phyloP scores from a whole-genome alignment of 2,329 filamentous ascomycete genomes.

The Aureobasidium sp. region DNA sequence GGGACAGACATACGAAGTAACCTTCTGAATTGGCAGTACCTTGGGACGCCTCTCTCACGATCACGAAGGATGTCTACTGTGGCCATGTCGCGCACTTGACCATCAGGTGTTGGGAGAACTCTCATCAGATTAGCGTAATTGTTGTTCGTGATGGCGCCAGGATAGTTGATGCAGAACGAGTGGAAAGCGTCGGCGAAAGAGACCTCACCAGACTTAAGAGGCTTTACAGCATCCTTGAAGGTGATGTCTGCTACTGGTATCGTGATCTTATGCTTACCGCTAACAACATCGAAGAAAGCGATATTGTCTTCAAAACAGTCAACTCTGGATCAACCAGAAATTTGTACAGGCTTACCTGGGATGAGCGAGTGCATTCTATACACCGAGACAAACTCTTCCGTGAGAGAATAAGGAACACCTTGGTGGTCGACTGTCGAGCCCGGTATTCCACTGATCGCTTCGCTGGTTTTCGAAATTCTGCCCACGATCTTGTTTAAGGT shows the following conservation, averaged over 20 bases:
- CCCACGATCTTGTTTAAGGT: slow-evolving; percentile 33
- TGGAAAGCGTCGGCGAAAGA: slow-evolving; percentile 37
- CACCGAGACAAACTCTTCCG: slow-evolving; percentile 41
- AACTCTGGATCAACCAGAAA: background rate
- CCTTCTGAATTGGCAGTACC: slow-evolving; percentile 41
- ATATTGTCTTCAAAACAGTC: slow-evolving; percentile 23
- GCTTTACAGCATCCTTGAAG: slow-evolving; percentile 31
- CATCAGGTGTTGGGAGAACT: slow-evolving; percentile 37
- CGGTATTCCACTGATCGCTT: slow-evolving; percentile 37
- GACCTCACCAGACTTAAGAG: slow-evolving; percentile 26
- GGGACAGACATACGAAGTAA: slow-evolving; percentile 35
- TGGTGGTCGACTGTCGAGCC: slow-evolving; percentile 34
- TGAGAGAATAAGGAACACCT: slow-evolving; percentile 36
- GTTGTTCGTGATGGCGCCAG: slow-evolving; percentile 39
- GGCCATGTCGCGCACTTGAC: slow-evolving; percentile 37
- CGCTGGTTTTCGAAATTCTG: slow-evolving; percentile 33
- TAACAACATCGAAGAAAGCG: slow-evolving; percentile 30
- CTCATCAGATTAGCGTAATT: slow-evolving; percentile 38
- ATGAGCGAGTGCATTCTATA: slow-evolving; percentile 40
- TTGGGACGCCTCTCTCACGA: slow-evolving; percentile 41
- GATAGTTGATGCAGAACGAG: slow-evolving; percentile 44
- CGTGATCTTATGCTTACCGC: slow-evolving; percentile 27
- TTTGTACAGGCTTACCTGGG: slow-evolving; percentile 19
- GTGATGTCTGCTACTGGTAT: slow-evolving; percentile 28
- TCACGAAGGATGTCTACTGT: slow-evolving; percentile 44